Base-by-base conservation (phyloP, 805 yeast genomes). In the Candida sithepensis region DNA sequence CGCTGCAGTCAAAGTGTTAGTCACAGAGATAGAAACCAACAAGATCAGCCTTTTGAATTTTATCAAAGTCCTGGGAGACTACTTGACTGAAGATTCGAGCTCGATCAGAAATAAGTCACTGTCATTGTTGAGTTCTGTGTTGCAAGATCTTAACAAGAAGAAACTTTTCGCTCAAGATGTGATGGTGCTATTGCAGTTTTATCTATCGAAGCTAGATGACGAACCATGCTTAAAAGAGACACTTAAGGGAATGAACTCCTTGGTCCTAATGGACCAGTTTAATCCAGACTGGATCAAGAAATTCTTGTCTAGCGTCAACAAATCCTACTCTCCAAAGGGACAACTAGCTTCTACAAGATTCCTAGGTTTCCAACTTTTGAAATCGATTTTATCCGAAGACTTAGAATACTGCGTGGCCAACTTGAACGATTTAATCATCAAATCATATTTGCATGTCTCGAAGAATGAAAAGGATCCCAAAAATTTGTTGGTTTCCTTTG, bases 381-480 rank as follows among this genome's bases (percentile, higher is more conserved):
- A 67, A 2, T 59, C 61, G 4, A 42, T 79, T 8, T 58, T 74
- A 14, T 47, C 56, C 4, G 60, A 53, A 24, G 68, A 69, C 47
- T 41, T 53, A 2, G 60, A 56, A 8, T 61, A 52, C 21, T 43
- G 50, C 24, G 48, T 57, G 19, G 49, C 43, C 3, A 47, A 61
- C 8, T 49, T 66, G 21, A 68, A 68, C 22, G 77, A 76, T 28
- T 54, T 63, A 3, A 80, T 75, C 44, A 72, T 88, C 30, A 64
- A 74, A 34, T 64, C 85, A 0, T 91, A 85, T 53, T 60, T 88
- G 32, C 80, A 81, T 48, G 60, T 89, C 24, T 87, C 96, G 2
- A 72, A 80, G 14, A 96, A 96, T 34, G 99, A 94, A 60, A 95
- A 94, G 58, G 99, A 94, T 65, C 99, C 99, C 3, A 75, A 86